Evolutionary conservation across 2,329 filamentous ascomycete genomes (phyloP), one percentile per base, ranked within the genome.

Genomic region (Trichoderma koningiopsis): DNA sequence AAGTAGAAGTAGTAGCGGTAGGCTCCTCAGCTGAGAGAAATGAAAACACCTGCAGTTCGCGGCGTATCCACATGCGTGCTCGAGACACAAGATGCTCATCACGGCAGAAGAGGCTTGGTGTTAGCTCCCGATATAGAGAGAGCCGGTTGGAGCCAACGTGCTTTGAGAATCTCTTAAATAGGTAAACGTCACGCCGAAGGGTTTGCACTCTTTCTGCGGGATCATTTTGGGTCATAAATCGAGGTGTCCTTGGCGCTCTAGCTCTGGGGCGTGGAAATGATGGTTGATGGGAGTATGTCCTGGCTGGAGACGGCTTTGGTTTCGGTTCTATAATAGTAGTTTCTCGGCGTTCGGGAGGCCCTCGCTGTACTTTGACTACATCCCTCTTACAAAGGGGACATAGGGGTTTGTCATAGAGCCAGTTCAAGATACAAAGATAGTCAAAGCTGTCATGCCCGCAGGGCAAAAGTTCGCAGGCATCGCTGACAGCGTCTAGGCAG

Each of bases 401-500:
- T 59, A 84, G 86, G 0, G 89, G 84, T 11, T 87, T 87, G 72
- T 91, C 84, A 73, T 93, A 86, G 5, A 97, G 83, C 94, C 95
- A 97, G 79, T 86, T 94, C 27, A 90, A 81, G 6, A 97, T 86
- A 78, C 94, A 98, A 14, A 93, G 79, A 76, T 94, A 96, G 82
- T 97, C 94, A 77, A 96, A 97, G 73, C 89, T 88, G 69, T 84
- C 81, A 82, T 98, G 94, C 53, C 87, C 86, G 83, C 94, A 98
- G 8, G 94, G 94, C 24, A 86, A 82, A 8, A 92, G 88, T 62
- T 90, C 84, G 72, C 92, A 93, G 64, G 87, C 81, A 74, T 96
- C 92, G 11, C 88, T 88, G 75, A 97, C 84, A 65, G 82, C 76
- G 68, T 95, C 92, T 71, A 97, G 88, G 79, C 94, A 98, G 79